Base-by-base conservation (phyloP, 352 stramenopile genomes). In the Bremia lactucae region DNA sequence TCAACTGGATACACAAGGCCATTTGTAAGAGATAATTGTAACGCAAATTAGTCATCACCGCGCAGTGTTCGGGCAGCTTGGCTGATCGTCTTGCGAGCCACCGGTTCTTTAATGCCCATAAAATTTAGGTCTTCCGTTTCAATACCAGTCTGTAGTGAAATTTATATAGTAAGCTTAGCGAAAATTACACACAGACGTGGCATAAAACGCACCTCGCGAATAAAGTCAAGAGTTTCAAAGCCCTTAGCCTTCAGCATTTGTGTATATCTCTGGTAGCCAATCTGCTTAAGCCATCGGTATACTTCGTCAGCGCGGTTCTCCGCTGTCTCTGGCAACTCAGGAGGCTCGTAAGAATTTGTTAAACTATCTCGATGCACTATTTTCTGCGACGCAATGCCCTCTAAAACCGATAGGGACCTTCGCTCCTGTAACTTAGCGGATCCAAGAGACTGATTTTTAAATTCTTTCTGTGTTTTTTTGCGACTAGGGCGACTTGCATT, bases 81-180 rank as follows among this genome's bases (percentile, higher is more conserved):
- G 10, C 73, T 72, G 46, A 91, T 68, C 21, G 67, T 46, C 48
- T 75, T 74, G n/a, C 75, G 65, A 6, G 72, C 73, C 2, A 61
- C 29, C 1, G 70, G 21, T 45, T 87, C 74, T 26, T 84, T 82
- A 37, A 92, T 87, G 26, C 73, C 75, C 29, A 92, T 50, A 38
- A 92, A 92, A 56, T 92, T 89, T 8, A 92, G 53, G 31, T 92
- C 80, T 40, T 88, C 80, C 42, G 75, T 81, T 36, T 87, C 77
- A 36, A 92, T 87, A 8, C 80, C 80, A 41, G 77, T 92, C 80
- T 92, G 31, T 15, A 55, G 10, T 18, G 25, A 46, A 13, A 49
- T n/a, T 6, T 33, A 49, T 13, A 9, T n/a, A 43, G 16, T 1
- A 31, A 36, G 13, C 14, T 57, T 21, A 58, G 38, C 19, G 39